Base-by-base conservation (phyloP, 1,284 basidiomycete species). In the Fomitopsis betulina region DNA sequence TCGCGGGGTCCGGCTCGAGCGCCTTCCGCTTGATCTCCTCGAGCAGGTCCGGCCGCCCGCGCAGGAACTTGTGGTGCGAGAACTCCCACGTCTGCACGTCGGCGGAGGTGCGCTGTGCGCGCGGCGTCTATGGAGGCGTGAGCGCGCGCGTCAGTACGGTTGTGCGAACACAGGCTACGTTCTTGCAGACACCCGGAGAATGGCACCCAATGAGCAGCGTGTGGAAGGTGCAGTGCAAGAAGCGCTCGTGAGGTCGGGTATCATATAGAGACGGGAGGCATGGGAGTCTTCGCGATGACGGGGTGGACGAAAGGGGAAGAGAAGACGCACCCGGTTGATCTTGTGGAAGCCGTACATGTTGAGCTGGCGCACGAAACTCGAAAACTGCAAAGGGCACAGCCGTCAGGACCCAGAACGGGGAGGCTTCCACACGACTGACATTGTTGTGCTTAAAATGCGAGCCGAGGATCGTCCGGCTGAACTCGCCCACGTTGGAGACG, bases 281-380 rank as follows among this genome's bases (percentile, higher is more conserved):
- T 47, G 45, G 45, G 45, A 47, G 45, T 4, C 4, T 47, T 30
- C 2, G 23, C 25, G 25, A 47, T 27, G n/a, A 27, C 15, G 19
- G 25, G 13, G 32, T 51, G 25, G 5, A 25, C 53, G 39, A 33
- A 47, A 27, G 21, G 13, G 21, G 50, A 51, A 23, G 23, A 32
- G 27, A 23, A 19, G 42, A 72, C 76, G 65, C 57, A 90, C 87
- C 72, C 88, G 79, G 71, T 91, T 91, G 72, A 90, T 90, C 75
- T 91, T 91, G 74, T 91, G 89, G 72, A 90, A 90, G 54, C 89
- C 90, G 64, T 92, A 93, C 92, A 94, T 94, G 75, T 94, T 94
- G 55, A 94, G 80, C 70, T 94, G 93, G 55, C 92, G 85, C 53
- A 94, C 91, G 71, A 94, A 94, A 67, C 87, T 91, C 27, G 90